Conservation (phyloP, 2,329 filamentous ascomycete genomes). For the Paracamarosporium sp. region DNA sequence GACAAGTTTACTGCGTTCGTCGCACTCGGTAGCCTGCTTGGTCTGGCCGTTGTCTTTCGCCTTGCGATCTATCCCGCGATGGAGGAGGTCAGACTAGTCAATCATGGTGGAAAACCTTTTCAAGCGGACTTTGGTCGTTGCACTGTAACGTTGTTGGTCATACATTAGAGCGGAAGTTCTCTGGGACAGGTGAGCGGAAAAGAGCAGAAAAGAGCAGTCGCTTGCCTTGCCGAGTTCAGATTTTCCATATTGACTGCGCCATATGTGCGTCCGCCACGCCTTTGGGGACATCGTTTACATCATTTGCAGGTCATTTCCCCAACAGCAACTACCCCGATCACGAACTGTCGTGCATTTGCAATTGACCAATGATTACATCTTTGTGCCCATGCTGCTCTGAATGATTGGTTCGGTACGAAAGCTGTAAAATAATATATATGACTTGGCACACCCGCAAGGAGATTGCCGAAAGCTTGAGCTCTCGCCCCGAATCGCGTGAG, state of each 20-base stretch:
- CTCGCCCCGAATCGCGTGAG: not conserved
- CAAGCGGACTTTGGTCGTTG: not conserved
- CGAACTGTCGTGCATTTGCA: not conserved
- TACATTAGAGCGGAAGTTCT: not conserved
- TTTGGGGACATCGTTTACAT: not conserved
- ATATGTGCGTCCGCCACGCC: not conserved
- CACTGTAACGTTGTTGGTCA: not conserved
- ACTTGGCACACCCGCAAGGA: not conserved
- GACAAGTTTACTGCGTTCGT: not conserved
- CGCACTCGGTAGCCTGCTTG: not conserved
- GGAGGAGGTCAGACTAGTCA: not conserved
- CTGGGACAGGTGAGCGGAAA: not conserved
- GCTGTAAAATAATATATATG: not conserved
- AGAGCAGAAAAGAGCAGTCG: not conserved
- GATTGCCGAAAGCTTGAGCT: constrained; percentile 12
- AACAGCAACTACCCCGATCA: not conserved
- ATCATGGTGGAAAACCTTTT: not conserved
- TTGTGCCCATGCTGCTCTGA: not conserved
- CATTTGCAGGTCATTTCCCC: constrained; percentile 2
- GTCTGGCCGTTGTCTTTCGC: not conserved
- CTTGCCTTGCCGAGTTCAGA: not conserved
- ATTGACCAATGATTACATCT: not conserved
- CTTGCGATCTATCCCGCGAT: not conserved
- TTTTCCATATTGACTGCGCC: constrained; percentile 3
- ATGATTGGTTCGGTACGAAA: constrained; percentile 3